Base-by-base conservation (phyloP, 108 stramenopile genomes). In the Stephanodiscus triporus region DNA sequence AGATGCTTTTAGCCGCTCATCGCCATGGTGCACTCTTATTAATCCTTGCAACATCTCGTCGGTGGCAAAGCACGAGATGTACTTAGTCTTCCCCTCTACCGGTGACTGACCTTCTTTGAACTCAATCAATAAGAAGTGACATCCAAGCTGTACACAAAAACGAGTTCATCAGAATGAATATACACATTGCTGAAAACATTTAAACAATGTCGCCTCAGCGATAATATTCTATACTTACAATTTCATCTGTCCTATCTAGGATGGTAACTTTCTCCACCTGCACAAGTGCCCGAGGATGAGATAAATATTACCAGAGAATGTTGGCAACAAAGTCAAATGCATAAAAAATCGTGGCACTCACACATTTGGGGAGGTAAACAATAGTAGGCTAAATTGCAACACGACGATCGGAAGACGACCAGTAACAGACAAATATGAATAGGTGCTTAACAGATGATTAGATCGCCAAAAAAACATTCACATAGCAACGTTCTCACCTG, bases 91-190 rank as follows among this genome's bases (percentile, higher is more conserved):
- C 45, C 80, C 87, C 23, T 87, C 84, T 38, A 92, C 26, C 9
- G 90, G 91, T 4, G 87, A 86, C 51, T 89, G 66, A 2, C 87
- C 88, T 11, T 68, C 87, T 76, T 96, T 93, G 77, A 91, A 96
- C 68, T 93, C 88, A 38, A 96, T 81, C 37, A 83, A 78, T 62
- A 96, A 87, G 68, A 86, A 75, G 40, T 86, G 85, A 63, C 85
- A 86, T 64, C 13, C 24, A 45, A 64, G 22, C 29, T 32, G 59
- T 34, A 61, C 8, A 61, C 2, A 24, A 6, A 16, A 57, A 6
- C 2, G 1, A 37, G 16, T 37, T 45, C 43, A 45, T 45, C 14
- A 45, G 43, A 17, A 45, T 45, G 43, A 45, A 17, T 45, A 14
- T 17, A 0, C 3, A 14, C 13, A 16, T 45, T 14, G 2, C 14